Evolutionary conservation across 805 yeast genomes (phyloP), one percentile per base, ranked within the genome.

Genomic region (Starmera caribaea): DNA sequence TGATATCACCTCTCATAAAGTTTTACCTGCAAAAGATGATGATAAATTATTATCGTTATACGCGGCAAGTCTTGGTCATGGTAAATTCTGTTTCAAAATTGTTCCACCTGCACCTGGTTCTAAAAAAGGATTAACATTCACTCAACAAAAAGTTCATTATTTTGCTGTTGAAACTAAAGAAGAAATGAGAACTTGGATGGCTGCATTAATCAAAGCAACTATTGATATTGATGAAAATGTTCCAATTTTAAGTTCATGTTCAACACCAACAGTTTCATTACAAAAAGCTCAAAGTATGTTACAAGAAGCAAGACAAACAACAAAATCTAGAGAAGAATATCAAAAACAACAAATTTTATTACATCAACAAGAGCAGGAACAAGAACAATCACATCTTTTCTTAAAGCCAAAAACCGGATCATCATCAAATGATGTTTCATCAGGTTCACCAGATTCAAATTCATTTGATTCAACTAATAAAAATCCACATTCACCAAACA

Each of bases 81-180:
- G 97, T n/a, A 71, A 95, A 32, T 85, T 77, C 56, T 87, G 96
- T 53, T 90, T 92, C 68, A 89, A 89, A 59, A 59, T 92, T 11
- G 76, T 89, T 4, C 99, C 99, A 9, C 99, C 99, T 0, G 95
- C 95, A 2, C 97, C 97, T 0, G 99, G 99, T 0, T 85, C 90
- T 39, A 80, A 81, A 48, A 90, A 89, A 62, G 97, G 97, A 0
- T 74, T 92, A 41, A 89, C 96, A 0, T 92, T 92, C 59, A 92
- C 99, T 0, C 96, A 89, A 47, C 98, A 96, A 26, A 86, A 88
- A 48, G 84, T 88, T 8, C 98, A 92, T 54, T 92, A 82, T 59
- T 92, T 92, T 70, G 97, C 97, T 0, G 96, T 90, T 34, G 97
- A 92, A 37, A 73, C 86, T 0, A 75, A 71, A 41, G 95, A 87